Evolutionary conservation across 2,329 filamentous ascomycete genomes (phyloP), one percentile per base, ranked within the genome.

Genomic region (Talaromyces islandicus): DNA sequence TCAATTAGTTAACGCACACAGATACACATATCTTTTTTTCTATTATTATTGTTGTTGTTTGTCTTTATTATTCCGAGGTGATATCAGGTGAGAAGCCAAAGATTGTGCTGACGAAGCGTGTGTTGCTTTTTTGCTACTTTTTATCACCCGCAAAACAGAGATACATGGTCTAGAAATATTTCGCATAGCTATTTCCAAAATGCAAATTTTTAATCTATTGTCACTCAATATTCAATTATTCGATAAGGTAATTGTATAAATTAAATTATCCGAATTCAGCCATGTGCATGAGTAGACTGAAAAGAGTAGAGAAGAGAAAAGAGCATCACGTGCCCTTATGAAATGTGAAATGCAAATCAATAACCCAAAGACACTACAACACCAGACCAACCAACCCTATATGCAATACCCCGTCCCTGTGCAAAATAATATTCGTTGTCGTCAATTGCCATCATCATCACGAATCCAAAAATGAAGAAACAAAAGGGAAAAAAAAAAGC

Each of bases 381-480:
- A 38, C 35, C 35, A 17, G 35, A n/a, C 35, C 35, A 38, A 38
- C 14, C 35, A 38, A 38, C 35, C 35, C 14, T 38, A 7, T 38
- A 38, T 38, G 35, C 35, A 38, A 38, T n/a, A 38, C 35, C 35
- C 35, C 35, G 6, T 38, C 17, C 35, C 35, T 38, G 35, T 38
- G 7, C 35, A 38, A n/a, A 38, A n/a, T 38, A 38, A n/a, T 17
- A 9, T 38, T 38, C 35, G n/a, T 38, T 38, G 35, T 38, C 35
- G 35, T 38, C 35, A 38, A 32, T 56, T 59, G 51, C 52, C 51
- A 55, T 21, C 57, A 59, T 51, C 27, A 50, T 50, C 19, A 51
- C 21, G 27, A 59, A n/a, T 30, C 29, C 53, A 48, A 43, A 46
- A 59, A 46, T 27, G 25, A 27, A 27, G 25, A 27, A 27, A 27